Base-by-base conservation (phyloP, 352 stramenopile genomes). In the Phytophthora ohioensis region DNA sequence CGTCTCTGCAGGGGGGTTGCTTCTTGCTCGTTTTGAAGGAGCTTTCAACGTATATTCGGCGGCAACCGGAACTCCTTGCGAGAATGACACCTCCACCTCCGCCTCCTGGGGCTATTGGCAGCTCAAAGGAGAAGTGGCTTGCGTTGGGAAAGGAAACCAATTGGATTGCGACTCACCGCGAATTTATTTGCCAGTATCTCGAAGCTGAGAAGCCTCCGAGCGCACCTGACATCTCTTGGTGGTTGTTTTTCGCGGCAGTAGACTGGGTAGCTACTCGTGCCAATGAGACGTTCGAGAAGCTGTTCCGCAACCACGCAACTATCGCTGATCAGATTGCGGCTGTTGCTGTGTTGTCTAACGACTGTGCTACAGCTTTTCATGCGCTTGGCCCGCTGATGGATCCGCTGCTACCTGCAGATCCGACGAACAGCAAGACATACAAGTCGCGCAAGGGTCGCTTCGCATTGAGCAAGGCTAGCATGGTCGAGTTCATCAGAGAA, bases 111-210 rank as follows among this genome's bases (percentile, higher is more conserved):
- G 43, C 32, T 7, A 56, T 62, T 9, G 32, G 34, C 17, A 67
- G 45, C 46, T 64, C 51, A 6, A 51, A 58, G 27, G 74, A 75
- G 17, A 62, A 51, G 49, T 85, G 73, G 73, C 31, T 82, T 11
- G 64, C 58, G 21, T 59, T 88, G 35, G 78, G 73, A 4, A 67
- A 73, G 11, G 73, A 85, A 32, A 77, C 75, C 1, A 69, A 80
- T 57, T 92, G 85, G 85, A 69, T 92, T 52, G 80, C 75, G 0
- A 68, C 80, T 35, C 84, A 89, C 56, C 82, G 82, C 15, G 72
- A 86, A 15, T 68, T 84, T n/a, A 49, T 92, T 15, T 78, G 64
- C 35, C 76, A 86, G 36, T 61, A 82, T 39, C 53, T 92, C 15
- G 71, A 82, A 9, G 55, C 79, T 21, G 64, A 71, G 31, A 72